phyloP scores from a whole-genome alignment of 2,329 filamentous ascomycete species.

The Aureobasidium pullulans region DNA sequence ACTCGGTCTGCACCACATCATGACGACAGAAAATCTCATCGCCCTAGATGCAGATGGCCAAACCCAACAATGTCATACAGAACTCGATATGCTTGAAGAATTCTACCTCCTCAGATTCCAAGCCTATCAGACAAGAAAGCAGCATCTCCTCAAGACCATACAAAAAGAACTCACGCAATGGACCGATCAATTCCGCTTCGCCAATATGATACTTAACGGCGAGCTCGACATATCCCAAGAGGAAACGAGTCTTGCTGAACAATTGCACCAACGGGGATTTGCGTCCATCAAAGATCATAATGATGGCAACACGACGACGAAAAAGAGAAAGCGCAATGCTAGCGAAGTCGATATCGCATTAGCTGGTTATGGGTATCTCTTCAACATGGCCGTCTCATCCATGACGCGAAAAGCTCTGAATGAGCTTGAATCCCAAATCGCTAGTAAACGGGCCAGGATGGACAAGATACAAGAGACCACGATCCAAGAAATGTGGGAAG shows the following conservation, averaged over 20 bases:
- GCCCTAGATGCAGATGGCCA: slow-evolving; percentile 73
- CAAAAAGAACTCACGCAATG: slow-evolving; percentile 91
- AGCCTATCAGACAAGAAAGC: not conserved
- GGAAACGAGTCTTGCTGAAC: slow-evolving; percentile 55
- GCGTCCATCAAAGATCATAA: not conserved
- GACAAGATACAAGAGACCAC: too few relatives aligned
- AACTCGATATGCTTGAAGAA: not conserved
- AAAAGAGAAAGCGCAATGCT: not conserved
- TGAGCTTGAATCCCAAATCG: too few relatives aligned
- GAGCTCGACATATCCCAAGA: slow-evolving; percentile 69
- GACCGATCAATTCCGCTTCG: slow-evolving; percentile 95
- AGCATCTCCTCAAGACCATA: slow-evolving; percentile 59
- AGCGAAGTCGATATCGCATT: slow-evolving; percentile 53
- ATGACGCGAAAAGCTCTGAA: too few relatives aligned
- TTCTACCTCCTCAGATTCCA: slow-evolving; percentile 44
- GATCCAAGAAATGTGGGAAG: too few relatives aligned
- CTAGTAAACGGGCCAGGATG: too few relatives aligned
- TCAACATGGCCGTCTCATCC: slow-evolving; percentile 74
- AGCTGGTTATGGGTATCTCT: slow-evolving; percentile 81
- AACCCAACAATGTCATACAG: slow-evolving; percentile 61
- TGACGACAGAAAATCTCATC: slow-evolving; percentile 27
- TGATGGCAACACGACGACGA: not conserved
- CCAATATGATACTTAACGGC: slow-evolving; percentile 75
- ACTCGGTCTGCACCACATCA: not conserved
- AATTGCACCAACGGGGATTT: not conserved